Conservation (phyloP, 129 eudicot species). For the Flaveria brownii region DNA sequence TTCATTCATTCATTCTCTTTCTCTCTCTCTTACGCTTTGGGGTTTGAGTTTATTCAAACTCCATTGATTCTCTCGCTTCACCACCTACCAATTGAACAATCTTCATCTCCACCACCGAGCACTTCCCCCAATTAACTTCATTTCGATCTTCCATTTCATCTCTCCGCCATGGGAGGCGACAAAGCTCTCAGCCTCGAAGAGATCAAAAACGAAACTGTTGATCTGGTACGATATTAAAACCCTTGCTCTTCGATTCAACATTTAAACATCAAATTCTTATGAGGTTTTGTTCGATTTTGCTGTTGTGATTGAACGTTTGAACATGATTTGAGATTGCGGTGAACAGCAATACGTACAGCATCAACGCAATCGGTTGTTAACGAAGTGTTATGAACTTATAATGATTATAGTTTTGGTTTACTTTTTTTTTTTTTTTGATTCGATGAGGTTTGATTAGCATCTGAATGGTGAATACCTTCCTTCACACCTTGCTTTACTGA, state of each 20-base stretch:
- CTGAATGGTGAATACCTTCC: not conserved
- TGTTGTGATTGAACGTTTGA: too few relatives aligned
- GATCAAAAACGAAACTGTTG: slow-evolving; percentile 90
- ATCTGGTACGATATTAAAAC: slow-evolving; percentile 54
- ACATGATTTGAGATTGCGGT: too few relatives aligned
- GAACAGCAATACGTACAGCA: too few relatives aligned
- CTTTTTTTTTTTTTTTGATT: not conserved
- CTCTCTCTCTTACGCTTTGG: not conserved
- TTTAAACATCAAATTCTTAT: too few relatives aligned
- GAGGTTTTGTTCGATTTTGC: too few relatives aligned
- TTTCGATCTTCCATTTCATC: not conserved
- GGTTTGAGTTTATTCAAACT: slow-evolving; percentile 16
- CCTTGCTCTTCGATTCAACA: not conserved
- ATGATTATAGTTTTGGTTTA: not conserved
- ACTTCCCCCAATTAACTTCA: slow-evolving; percentile 10
- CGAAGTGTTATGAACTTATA: too few relatives aligned
- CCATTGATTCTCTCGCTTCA: slow-evolving; percentile 32
- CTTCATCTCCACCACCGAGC: slow-evolving; percentile 1
- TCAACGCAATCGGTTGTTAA: too few relatives aligned
- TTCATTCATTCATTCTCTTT: not conserved
- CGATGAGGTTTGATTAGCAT: not conserved
- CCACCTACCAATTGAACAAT: not conserved
- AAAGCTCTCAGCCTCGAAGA: slow-evolving; percentile 79
- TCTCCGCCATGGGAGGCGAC: slow-evolving; percentile 49
- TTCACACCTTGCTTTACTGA: slow-evolving; percentile 14